Base-by-base conservation (phyloP, 2,329 filamentous ascomycete species). In the Cercospora zeina region DNA sequence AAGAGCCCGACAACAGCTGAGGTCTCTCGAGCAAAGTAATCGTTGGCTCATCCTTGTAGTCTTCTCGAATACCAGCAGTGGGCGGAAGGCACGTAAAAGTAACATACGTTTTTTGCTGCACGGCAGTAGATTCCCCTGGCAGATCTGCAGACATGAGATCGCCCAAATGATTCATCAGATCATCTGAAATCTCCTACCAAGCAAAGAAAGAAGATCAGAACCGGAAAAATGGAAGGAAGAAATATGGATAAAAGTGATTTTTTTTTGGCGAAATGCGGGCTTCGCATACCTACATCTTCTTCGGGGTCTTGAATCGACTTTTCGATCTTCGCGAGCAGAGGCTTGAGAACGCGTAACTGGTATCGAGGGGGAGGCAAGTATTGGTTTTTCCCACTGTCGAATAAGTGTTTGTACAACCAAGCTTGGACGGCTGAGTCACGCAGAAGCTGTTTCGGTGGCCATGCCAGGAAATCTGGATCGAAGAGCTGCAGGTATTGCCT, bases 401-500 rank as follows among this genome's bases (percentile, higher is more conserved):
- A 95, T 55, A 96, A 80, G 42, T 80, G 81, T 56, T 79, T 72
- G 73, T 87, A 90, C 37, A 96, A 78, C 71, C 81, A 81, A 66
- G 85, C 77, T 73, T 96, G 93, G 2, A 88, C 83, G 3, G 79
- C 75, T 10, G 84, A 78, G 30, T 83, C 79, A 64, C 85, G 83
- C 30, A 96, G 79, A 13, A 84, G 72, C 24, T 80, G 70, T 21
- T 79, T 76, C 24, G 83, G 76, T 1, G 91, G 92, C 73, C 87
- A 89, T 53, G 84, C 81, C 36, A 93, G 78, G 30, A 80, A 74
- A 7, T 80, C 74, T 0, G 80, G 78, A 51, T 93, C 82, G 45
- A 87, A 86, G 2, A 93, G 79, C 74, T 97, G 92, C 34, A 93
- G 82, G 72, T 91, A 96, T 73, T 96, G 92, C 64, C 84, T 83